These are phyloP conservation scores for Skeletonema menzelii DNA, from an alignment of 108 stramenopile species.

Conservation along the genomic window DNA sequence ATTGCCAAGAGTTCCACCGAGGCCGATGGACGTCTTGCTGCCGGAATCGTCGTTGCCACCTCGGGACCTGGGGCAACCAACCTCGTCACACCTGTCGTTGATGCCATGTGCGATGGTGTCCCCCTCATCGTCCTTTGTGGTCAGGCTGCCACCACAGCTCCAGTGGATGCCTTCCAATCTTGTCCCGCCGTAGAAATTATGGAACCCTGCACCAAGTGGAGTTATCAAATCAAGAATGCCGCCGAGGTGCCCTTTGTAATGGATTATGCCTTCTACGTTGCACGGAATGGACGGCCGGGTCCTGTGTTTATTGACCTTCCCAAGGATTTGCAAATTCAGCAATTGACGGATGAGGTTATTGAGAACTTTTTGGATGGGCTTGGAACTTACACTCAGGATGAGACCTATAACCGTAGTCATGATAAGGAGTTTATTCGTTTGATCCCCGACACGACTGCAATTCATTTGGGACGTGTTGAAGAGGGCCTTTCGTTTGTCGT, in stretches of 20 bases:
- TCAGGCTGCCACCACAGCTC: constrained; percentile 87
- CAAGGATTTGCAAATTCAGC: constrained; percentile 92
- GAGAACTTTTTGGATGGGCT: constrained; percentile 59
- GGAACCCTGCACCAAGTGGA: constrained; percentile 87
- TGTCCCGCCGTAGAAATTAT: constrained; percentile 86
- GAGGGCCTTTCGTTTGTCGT: constrained; percentile 76
- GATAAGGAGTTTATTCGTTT: constrained; percentile 62
- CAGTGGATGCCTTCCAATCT: constrained; percentile 84
- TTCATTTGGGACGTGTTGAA: constrained; percentile 67
- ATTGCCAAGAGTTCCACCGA: constrained; percentile 84
- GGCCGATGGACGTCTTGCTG: constrained; percentile 62
- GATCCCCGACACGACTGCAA: constrained; percentile 53
- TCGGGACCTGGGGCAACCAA: constrained; percentile 93
- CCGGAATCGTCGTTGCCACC: constrained; percentile 89
- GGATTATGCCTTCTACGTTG: constrained; percentile 90
- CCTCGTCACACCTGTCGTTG: constrained; percentile 85
- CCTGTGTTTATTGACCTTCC: constrained; percentile 92
- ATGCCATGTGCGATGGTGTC: constrained; percentile 90
- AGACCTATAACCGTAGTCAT: not conserved
- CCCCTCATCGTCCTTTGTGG: constrained; percentile 90
- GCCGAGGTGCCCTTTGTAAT: constrained; percentile 88
- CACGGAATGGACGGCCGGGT: constrained; percentile 89
- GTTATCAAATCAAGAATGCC: constrained; percentile 87
- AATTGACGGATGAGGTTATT: constrained; percentile 66
- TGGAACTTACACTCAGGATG: constrained; percentile 16